Evolutionary conservation across 2,329 filamentous ascomycete genomes (phyloP).

Genomic region (Epichloe scottii): DNA sequence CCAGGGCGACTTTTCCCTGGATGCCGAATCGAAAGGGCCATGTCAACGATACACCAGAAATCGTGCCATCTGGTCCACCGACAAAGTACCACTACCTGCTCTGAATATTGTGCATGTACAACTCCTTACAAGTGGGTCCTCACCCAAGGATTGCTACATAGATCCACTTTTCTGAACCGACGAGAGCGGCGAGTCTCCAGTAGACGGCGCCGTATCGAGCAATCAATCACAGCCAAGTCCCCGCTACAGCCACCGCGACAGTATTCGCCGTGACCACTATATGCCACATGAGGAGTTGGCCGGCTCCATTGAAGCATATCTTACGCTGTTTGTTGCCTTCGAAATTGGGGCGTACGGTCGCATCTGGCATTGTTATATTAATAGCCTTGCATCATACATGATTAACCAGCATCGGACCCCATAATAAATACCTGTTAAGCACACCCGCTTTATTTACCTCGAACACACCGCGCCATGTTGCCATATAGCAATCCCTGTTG

Average conservation of each 20-base stretch:
- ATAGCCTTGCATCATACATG: background rate
- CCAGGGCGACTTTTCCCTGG: constrained; percentile 1
- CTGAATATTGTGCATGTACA: background rate
- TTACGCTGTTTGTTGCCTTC: background rate
- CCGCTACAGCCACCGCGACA: background rate
- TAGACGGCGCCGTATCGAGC: constrained; percentile 2
- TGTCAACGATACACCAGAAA: background rate
- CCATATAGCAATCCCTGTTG: background rate
- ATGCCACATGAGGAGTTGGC: background rate
- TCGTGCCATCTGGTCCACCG: background rate
- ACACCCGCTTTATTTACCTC: too few relatives aligned
- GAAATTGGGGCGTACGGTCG: background rate
- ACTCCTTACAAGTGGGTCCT: background rate
- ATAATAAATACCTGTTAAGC: background rate
- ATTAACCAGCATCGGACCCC: background rate
- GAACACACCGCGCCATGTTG: background rate
- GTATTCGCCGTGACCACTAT: background rate
- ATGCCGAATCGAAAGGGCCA: background rate
- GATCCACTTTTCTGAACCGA: constrained; percentile 5
- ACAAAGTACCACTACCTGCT: constrained; percentile 1
- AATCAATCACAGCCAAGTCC: background rate
- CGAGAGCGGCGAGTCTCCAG: constrained; percentile 6
- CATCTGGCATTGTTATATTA: background rate
- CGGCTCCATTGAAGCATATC: background rate
- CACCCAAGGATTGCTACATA: constrained; percentile 1